Base-by-base conservation (phyloP, 1,284 basidiomycete species). In the Pyrrhoderma noxium region DNA sequence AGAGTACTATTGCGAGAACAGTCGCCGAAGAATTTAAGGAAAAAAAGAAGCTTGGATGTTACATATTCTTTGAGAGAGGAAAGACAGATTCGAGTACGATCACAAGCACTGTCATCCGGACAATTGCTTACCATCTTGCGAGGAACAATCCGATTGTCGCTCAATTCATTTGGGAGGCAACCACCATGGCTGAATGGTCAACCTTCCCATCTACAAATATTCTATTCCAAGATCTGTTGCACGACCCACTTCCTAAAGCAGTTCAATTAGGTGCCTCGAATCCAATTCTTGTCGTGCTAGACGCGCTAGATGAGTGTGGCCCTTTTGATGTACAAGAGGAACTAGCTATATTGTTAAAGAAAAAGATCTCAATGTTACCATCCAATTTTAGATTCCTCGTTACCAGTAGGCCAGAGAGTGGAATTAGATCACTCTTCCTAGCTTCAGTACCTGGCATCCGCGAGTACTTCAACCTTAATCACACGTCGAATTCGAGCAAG, bases 301-400 rank as follows among this genome's bases (percentile, higher is more conserved):
- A 51, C 16, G 34, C 43, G 2, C 16, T 51, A 2, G 49, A 51
- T 25, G 49, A 51, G 34, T 51, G 49, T 25, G 43, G 49, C 5
- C 5, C 5, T n/a, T 7, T 5, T 5, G 38, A n/a, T 4, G 38
- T 14, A 11, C 27, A 11, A 11, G 27, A 31, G 27, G 7, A 5
- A 31, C 11, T 5, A 5, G 11, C 11, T 11, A 31, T 5, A 31
- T 11, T 31, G 27, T 48, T 64, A 27, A 52, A 49, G 2, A 37
- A 44, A 23, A 52, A 56, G 5, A 19, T 57, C 18, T 14, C 36
- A 13, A 42, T 55, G 14, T 58, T 69, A 23, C 65, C 66, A 2
- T 22, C 35, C 7, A 62, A 62, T 35, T 62, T 67, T 48, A 60
- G 65, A 3, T 44, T 69, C 34, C 43, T 69, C 8, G 38, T 69